These are phyloP conservation scores for Vitis labrusca DNA, from an alignment of 164 flowering plant species.

Conservation along the genomic window DNA sequence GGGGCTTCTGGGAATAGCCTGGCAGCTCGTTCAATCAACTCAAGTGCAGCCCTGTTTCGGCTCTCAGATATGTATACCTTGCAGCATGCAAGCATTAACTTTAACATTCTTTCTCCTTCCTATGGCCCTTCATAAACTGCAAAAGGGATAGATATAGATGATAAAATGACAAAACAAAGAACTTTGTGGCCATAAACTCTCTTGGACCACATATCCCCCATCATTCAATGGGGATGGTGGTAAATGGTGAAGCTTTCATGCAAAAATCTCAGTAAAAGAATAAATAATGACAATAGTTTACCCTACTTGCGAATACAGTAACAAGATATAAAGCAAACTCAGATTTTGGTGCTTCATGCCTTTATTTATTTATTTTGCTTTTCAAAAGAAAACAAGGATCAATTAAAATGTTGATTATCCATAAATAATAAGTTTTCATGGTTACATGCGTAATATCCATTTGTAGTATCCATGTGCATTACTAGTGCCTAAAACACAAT, in stretches of 20 bases:
- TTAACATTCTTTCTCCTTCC: slow-evolving; percentile 41
- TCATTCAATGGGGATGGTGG: background rate
- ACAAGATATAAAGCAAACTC: background rate
- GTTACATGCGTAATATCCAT: no score
- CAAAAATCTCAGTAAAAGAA: background rate
- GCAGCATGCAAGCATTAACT: slow-evolving; percentile 60
- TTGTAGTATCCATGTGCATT: no score
- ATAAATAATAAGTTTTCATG: no score
- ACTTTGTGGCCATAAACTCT: slow-evolving; percentile 13
- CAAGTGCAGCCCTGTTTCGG: slow-evolving; percentile 54
- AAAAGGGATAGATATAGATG: slow-evolving; percentile 20
- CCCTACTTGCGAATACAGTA: background rate
- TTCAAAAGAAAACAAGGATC: no score
- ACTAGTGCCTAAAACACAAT: no score
- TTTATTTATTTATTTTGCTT: no score
- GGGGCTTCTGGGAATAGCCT: slow-evolving; percentile 48
- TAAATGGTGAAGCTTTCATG: background rate
- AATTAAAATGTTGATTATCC: no score
- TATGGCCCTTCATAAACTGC: slow-evolving; percentile 25
- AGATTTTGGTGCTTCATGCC: no score
- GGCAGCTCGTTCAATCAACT: slow-evolving; percentile 58
- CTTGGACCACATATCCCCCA: slow-evolving; percentile 6
- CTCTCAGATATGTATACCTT: slow-evolving; percentile 74
- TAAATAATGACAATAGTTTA: background rate
- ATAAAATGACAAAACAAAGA: slow-evolving; percentile 8